Evolutionary conservation across 2,329 filamentous ascomycete genomes (phyloP), one percentile per base, ranked within the genome.

Genomic region (Bimuria novae-zelandiae): DNA sequence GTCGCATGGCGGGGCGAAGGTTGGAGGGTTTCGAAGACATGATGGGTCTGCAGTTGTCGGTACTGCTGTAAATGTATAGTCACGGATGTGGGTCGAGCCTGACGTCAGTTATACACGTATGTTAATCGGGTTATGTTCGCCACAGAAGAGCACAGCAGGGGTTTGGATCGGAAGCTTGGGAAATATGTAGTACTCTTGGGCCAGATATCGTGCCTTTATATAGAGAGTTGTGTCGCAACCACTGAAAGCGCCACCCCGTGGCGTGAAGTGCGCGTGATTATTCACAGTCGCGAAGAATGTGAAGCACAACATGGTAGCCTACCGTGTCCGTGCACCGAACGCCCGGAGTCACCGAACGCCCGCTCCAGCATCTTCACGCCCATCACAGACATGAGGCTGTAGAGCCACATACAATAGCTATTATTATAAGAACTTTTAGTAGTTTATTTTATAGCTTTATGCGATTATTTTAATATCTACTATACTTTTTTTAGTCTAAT

Each of bases 1-100:
- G 61, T 7, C 44, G 52, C 56, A 64, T 52, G 23, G 52, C 45
- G 29, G 58, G 61, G n/a, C 55, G 59, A 3, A 39, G 22, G 5
- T 7, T 6, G 22, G 14, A n/a, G 11, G 14, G 22, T 19, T 3
- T 29, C 30, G 23, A 21, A 17, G 25, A 21, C 43, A 37, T 46
- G 10, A 33, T 22, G 27, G 6, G 35, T 25, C 4, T 37, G 21
- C 19, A 25, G 19, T 4, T 2, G 21, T 8, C 36, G 12, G 36
- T 22, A 23, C 19, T 14, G 11, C 3, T 17, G 11, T 35, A n/a
- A 25, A 36, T 22, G 33, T 29, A 43, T 21, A 11, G n/a, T 40
- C 17, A 37, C 48, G 30, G 29, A 1, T 19, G 39, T 16, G 30
- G 16, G 14, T 14, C 22, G 35, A 8, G 12, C 35, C 36, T 50